Percentiles rank a stretch among this genome's conserved stretches.
These are phyloP conservation scores for Citrullus colocynthis DNA, from an alignment of 306 rosid genomes.

Conservation along the genomic window DNA sequence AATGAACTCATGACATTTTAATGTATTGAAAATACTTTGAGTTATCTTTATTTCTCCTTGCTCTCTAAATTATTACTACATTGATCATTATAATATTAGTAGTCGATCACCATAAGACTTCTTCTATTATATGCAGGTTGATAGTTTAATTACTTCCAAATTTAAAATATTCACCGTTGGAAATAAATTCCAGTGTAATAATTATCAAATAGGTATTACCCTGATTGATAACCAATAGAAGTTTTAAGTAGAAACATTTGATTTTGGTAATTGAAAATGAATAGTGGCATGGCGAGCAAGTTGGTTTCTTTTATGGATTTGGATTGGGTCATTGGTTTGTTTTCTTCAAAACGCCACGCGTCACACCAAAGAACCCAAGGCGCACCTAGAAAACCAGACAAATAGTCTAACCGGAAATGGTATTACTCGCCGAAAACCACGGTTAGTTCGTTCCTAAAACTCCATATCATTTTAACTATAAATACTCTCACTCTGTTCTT, in stretches of 20 bases:
- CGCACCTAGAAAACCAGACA: conserved; percentile 1
- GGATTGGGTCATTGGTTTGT: not conserved
- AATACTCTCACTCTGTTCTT: not conserved
- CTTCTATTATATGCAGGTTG: no score
- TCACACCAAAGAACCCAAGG: not conserved
- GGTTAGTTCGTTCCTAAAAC: not conserved
- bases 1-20: no score
- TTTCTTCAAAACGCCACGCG: not conserved
- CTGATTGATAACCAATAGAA: not conserved
- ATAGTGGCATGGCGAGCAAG: not conserved
- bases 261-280: not conserved
- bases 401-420: not conserved
- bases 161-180: no score
- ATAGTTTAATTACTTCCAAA: no score
- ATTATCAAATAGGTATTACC: no score
- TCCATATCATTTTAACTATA: not conserved
- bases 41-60: no score
- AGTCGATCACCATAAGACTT: no score
- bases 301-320: not conserved
- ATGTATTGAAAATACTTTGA: no score
- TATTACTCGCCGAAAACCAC: not conserved
- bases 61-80: no score
- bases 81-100: no score
- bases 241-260: not conserved
- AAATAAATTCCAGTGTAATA: no score